phyloP scores from a whole-genome alignment of 768 basidiomycete species.

The Baorangia bicolor region DNA sequence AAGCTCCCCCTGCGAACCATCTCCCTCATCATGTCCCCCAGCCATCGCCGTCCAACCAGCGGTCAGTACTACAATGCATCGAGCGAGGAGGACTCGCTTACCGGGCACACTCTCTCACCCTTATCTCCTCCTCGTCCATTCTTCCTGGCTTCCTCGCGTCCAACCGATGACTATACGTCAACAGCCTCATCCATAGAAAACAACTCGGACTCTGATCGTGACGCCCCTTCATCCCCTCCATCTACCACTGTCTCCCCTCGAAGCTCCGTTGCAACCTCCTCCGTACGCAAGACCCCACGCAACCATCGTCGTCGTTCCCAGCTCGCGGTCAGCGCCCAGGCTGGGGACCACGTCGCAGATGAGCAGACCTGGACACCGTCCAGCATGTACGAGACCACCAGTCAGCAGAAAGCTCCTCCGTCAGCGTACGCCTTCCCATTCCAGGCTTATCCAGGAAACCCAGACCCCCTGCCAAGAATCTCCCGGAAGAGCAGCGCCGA shows the following conservation, averaged over 20 bases:
- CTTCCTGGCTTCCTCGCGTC: conserved; percentile 32
- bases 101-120: conserved; percentile 12
- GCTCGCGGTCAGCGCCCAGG: conserved; percentile 22
- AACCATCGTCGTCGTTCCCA: conserved; percentile 27
- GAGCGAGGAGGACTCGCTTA: conserved; percentile 29
- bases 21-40: conserved; percentile 15
- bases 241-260: conserved; percentile 15
- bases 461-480: conserved; percentile 53
- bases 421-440: conserved; percentile 49
- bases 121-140: conserved; percentile 38
- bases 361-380: conserved; percentile 18
- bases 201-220: conserved; percentile 32
- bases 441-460: conserved; percentile 64
- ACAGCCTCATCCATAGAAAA: conserved; percentile 25
- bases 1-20: conserved; percentile 2
- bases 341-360: conserved; percentile 12
- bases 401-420: conserved; percentile 35
- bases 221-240: conserved; percentile 20
- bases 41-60: conserved; percentile 12
- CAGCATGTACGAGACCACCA: conserved; percentile 7
- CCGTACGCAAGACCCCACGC: conserved; percentile 19
- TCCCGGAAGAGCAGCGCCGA: conserved; percentile 45
- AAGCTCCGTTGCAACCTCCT: conserved; percentile 10
- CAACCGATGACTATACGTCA: conserved; percentile 18
- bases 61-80: conserved; percentile 16